Evolutionary conservation across 2,329 filamentous ascomycete species (phyloP).

Genomic region (Colletotrichum destructivum): DNA sequence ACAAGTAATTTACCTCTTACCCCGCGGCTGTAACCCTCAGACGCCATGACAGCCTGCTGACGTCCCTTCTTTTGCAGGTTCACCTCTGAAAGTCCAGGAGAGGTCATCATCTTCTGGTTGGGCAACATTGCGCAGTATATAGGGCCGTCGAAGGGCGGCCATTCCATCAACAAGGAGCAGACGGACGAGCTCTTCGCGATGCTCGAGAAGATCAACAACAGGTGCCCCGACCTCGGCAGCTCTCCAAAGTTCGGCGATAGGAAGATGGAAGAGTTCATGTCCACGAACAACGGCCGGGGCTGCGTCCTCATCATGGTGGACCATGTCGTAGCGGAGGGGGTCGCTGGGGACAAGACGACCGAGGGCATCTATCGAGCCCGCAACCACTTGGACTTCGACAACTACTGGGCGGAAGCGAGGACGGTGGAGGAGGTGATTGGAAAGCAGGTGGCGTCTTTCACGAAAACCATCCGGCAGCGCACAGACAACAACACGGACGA

Average conservation of each 20-base stretch:
- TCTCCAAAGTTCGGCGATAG: constrained; percentile 44
- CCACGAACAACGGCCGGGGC: constrained; percentile 50
- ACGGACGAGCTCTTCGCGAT: constrained; percentile 59
- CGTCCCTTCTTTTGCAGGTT: constrained; percentile 51
- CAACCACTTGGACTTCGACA: too few species aligned
- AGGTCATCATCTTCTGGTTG: constrained; percentile 61
- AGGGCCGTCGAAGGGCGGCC: constrained; percentile 5
- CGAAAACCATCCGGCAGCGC: too few species aligned
- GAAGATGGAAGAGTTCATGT: constrained; percentile 50
- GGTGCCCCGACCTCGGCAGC: constrained; percentile 50
- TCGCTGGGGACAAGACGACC: neutral
- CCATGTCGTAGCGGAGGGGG: too few species aligned
- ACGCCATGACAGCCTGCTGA: too few species aligned
- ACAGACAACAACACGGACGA: too few species aligned
- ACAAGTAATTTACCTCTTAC: too few species aligned
- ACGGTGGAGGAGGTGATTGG: constrained; percentile 45
- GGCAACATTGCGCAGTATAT: constrained; percentile 50
- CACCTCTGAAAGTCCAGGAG: constrained; percentile 57
- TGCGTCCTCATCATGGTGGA: constrained; percentile 53
- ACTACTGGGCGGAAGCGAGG: constrained; percentile 49
- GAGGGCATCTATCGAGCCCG: constrained; percentile 50
- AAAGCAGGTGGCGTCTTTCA: too few species aligned
- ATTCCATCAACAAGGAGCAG: constrained; percentile 53
- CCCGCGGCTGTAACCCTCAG: too few species aligned
- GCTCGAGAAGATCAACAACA: constrained; percentile 58